Evolutionary conservation across 1,284 basidiomycete species (phyloP).

Genomic region (Tilletia walkeri): DNA sequence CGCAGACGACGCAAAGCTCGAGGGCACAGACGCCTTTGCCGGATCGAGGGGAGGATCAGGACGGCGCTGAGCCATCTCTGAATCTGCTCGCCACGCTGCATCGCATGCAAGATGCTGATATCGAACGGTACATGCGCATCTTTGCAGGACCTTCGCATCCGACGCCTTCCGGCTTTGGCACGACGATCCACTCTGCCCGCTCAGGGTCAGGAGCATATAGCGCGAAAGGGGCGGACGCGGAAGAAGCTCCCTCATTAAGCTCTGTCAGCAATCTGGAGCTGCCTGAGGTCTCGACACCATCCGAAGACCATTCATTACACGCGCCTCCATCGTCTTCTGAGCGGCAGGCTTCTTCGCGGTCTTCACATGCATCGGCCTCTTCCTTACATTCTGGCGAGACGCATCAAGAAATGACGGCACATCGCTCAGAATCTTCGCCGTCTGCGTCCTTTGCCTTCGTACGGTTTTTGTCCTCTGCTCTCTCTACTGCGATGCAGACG

Average conservation of each 20-base stretch:
- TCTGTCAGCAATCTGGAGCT: background rate
- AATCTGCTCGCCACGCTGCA: constrained; percentile 20
- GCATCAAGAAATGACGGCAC: background rate
- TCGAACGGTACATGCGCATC: constrained; percentile 20
- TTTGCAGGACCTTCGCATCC: background rate
- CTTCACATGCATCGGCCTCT: background rate
- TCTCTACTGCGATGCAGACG: constrained; percentile 16
- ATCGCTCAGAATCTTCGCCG: background rate
- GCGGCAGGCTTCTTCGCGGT: background rate
- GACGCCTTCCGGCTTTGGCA: background rate
- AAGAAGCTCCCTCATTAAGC: background rate
- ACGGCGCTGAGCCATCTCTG: constrained; percentile 2
- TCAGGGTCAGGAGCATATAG: background rate
- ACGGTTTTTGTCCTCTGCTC: constrained; percentile 14
- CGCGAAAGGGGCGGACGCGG: background rate
- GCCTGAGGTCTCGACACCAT: constrained; percentile 5
- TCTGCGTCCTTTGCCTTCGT: background rate
- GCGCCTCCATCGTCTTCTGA: background rate
- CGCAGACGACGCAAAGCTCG: background rate
- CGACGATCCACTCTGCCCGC: background rate
- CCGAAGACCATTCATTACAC: background rate
- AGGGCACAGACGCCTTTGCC: constrained; percentile 1
- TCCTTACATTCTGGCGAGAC: background rate
- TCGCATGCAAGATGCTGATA: constrained; percentile 21
- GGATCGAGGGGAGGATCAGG: background rate